phyloP scores from a whole-genome alignment of 805 yeast genomes.

The Starmerella apicola region DNA sequence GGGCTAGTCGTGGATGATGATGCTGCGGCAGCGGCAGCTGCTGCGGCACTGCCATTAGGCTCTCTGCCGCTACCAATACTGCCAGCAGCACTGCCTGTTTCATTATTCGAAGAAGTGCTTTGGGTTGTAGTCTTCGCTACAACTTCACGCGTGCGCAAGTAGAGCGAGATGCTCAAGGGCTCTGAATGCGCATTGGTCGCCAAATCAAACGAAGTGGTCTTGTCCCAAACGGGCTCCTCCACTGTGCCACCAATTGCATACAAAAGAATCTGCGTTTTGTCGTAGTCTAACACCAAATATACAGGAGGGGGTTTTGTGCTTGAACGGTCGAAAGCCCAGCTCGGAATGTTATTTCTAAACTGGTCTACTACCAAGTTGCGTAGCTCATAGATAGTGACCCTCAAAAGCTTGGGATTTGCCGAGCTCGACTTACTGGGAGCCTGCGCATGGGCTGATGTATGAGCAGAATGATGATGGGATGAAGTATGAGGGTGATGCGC shows the following conservation, averaged over 20 bases:
- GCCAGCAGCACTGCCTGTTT: constrained; percentile 21
- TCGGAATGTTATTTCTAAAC: constrained; percentile 27
- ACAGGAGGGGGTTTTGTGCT: constrained; percentile 50
- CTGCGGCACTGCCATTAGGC: constrained; percentile 22
- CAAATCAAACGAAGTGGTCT: constrained; percentile 84
- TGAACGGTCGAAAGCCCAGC: constrained; percentile 30
- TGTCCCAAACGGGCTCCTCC: constrained; percentile 69
- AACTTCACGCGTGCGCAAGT: constrained; percentile 45
- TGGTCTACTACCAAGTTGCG: constrained; percentile 29
- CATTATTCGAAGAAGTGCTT: neutral
- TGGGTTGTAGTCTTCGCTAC: constrained; percentile 27
- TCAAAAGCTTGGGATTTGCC: constrained; percentile 32
- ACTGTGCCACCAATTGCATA: constrained; percentile 80
- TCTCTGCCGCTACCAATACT: constrained; percentile 37
- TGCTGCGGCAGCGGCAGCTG: neutral
- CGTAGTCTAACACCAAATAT: constrained; percentile 83
- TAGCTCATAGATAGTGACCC: constrained; percentile 36
- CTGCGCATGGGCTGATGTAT: neutral
- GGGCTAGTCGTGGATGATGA: neutral
- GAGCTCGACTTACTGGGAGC: constrained; percentile 2
- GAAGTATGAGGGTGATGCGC: neutral
- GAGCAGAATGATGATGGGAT: neutral
- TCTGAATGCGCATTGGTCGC: constrained; percentile 37
- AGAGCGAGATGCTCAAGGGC: constrained; percentile 61
- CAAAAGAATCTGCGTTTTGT: constrained; percentile 79